Percentiles rank a stretch among this genome's conserved stretches.
Evolutionary conservation across 768 basidiomycete species (phyloP).

Genomic region (Coprinopsis cinerea): DNA sequence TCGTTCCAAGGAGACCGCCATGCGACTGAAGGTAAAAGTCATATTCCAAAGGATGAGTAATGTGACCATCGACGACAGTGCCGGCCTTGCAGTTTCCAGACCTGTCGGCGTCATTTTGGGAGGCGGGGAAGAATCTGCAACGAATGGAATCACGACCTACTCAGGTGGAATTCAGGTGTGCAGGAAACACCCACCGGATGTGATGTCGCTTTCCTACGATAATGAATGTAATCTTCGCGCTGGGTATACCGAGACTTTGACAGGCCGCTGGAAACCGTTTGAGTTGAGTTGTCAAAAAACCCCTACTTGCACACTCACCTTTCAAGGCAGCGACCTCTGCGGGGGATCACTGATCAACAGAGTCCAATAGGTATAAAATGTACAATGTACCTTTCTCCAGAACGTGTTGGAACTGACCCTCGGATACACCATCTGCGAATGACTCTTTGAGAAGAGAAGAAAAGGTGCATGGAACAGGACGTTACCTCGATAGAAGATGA

Average conservation of each 20-base stretch:
- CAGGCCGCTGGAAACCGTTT: background rate
- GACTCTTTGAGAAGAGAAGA: background rate
- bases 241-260: constrained; percentile 34
- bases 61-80: too few species aligned
- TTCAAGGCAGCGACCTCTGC: constrained; percentile 53
- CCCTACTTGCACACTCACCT: constrained; percentile 31
- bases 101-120: too few species aligned
- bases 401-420: constrained; percentile 47
- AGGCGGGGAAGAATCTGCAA: too few species aligned
- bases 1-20: too few species aligned
- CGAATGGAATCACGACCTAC: too few species aligned
- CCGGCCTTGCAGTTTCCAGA: too few species aligned
- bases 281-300: too few species aligned
- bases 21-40: too few species aligned
- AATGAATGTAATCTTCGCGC: constrained; percentile 68
- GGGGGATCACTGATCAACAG: background rate
- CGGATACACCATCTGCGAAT: constrained; percentile 45
- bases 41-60: too few species aligned
- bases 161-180: too few species aligned
- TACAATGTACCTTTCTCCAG: constrained; percentile 23
- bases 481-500: constrained; percentile 3
- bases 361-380: constrained; percentile 16
- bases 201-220: constrained; percentile 78
- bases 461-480: background rate
- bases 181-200: constrained; percentile 33